Percentiles rank a stretch among this genome's conserved stretches.
Evolutionary conservation across 345 rosid genomes (phyloP).

Genomic region (Eucalyptus cloeziana): DNA sequence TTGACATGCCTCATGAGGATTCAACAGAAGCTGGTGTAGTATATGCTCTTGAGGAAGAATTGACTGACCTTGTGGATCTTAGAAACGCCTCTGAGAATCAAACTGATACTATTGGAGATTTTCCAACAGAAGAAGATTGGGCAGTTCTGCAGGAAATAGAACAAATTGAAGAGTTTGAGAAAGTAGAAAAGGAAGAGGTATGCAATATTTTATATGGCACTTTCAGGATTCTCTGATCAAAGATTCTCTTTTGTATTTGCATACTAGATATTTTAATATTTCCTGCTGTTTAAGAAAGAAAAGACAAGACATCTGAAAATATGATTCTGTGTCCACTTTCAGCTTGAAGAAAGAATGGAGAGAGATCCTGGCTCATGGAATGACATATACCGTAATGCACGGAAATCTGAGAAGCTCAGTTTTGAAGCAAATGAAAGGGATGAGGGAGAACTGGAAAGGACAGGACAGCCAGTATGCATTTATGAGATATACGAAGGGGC

Average conservation of each 20-base stretch:
- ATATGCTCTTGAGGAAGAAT: conserved; percentile 52
- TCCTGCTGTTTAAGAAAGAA: conserved; percentile 2
- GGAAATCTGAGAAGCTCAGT: conserved; percentile 78
- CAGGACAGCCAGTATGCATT: conserved; percentile 88
- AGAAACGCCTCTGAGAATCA: conserved; percentile 26
- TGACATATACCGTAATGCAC: conserved; percentile 81
- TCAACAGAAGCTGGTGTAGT: conserved; percentile 29
- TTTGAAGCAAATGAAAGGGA: conserved; percentile 92
- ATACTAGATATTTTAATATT: not conserved
- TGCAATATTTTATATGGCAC: not conserved
- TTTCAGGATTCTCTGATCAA: not conserved
- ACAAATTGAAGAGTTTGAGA: conserved; percentile 60
- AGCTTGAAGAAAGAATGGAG: conserved; percentile 90
- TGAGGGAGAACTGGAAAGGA: conserved; percentile 98
- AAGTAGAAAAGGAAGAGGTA: conserved; percentile 83
- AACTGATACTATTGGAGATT: conserved; percentile 25
- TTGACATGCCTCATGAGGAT: conserved; percentile 9
- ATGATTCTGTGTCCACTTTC: conserved; percentile 3
- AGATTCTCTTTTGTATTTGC: not conserved
- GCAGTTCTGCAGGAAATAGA: conserved; percentile 53
- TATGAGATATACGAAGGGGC: conserved; percentile 84
- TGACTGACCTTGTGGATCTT: conserved; percentile 22
- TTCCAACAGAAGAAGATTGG: conserved; percentile 60
- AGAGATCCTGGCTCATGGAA: conserved; percentile 63
- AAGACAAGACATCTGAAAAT: not conserved